Percentiles rank a stretch among this genome's conserved stretches.
Conservation (phyloP, 2,329 filamentous ascomycete genomes). For the Alternaria atra region DNA sequence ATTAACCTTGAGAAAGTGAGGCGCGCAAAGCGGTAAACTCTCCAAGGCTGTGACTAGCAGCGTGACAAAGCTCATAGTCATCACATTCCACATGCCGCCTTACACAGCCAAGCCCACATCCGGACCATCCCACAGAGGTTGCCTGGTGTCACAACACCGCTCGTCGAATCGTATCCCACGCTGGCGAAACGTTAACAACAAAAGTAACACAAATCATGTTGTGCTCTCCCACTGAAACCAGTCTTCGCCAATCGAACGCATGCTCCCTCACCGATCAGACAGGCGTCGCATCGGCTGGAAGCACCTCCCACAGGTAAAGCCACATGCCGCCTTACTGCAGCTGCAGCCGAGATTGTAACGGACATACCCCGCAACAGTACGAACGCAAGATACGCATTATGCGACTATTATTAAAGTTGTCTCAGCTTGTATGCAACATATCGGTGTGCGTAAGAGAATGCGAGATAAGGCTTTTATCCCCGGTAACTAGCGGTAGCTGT, state of each 20-base stretch:
- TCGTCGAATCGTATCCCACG: slow-evolving; percentile 14
- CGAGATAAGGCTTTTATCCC: slow-evolving; percentile 1
- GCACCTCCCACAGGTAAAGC: slow-evolving; percentile 23
- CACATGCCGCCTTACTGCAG: neutral
- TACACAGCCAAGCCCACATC: neutral
- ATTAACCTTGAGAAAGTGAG: slow-evolving; percentile 4
- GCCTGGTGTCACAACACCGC: slow-evolving; percentile 8
- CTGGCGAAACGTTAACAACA: slow-evolving; percentile 5
- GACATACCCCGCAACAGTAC: slow-evolving; percentile 4
- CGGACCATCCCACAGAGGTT: neutral
- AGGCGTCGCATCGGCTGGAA: slow-evolving; percentile 25
- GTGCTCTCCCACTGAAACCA: slow-evolving; percentile 2
- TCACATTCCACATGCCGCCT: neutral
- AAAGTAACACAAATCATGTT: slow-evolving; percentile 13
- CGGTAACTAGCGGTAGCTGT: slow-evolving; percentile 5
- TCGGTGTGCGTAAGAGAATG: neutral
- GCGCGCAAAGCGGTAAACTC: slow-evolving; percentile 1
- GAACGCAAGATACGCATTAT: slow-evolving; percentile 6
- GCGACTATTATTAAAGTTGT: slow-evolving; percentile 7
- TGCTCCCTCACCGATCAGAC: slow-evolving; percentile 18
- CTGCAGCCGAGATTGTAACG: slow-evolving; percentile 15
- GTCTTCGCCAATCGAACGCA: slow-evolving; percentile 19
- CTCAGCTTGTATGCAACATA: slow-evolving; percentile 10
- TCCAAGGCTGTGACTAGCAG: neutral
- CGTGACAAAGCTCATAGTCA: neutral